phyloP scores from a whole-genome alignment of 2,329 filamentous ascomycete species.

The Fusarium nematophilum region DNA sequence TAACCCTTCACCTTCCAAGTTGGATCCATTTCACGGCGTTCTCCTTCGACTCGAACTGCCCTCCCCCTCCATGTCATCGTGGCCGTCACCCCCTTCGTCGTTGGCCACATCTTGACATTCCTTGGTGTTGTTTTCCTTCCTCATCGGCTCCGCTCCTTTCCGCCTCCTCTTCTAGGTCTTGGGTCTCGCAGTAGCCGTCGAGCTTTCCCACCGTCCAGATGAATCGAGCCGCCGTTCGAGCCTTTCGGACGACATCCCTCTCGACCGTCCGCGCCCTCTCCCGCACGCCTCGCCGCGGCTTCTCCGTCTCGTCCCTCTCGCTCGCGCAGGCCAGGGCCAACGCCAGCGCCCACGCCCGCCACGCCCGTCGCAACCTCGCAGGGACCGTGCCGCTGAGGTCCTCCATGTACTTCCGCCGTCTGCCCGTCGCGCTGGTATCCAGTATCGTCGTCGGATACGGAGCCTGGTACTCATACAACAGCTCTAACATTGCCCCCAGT shows the following conservation, averaged over 20 bases:
- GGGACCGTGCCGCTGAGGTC: conserved; percentile 65
- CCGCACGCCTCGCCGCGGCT: conserved; percentile 59
- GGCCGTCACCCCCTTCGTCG: conserved; percentile 14
- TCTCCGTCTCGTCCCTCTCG: conserved; percentile 62
- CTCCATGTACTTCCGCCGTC: conserved; percentile 80
- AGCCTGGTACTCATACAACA: conserved; percentile 78
- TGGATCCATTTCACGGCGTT: not conserved
- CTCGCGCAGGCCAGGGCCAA: conserved; percentile 68
- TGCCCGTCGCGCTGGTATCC: conserved; percentile 74
- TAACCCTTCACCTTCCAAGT: not conserved
- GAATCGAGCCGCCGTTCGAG: conserved; percentile 78
- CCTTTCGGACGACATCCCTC: conserved; percentile 75
- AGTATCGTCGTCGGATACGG: conserved; percentile 77
- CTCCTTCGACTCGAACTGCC: conserved; percentile 6
- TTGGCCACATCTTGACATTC: conserved; percentile 9
- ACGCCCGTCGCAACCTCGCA: conserved; percentile 48
- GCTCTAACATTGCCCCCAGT: conserved; percentile 47
- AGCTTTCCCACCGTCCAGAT: conserved; percentile 60
- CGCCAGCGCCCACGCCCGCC: conserved; percentile 55
- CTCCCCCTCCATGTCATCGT: conserved; percentile 20
- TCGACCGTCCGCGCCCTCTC: conserved; percentile 69
- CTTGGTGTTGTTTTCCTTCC: not conserved
- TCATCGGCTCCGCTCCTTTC: not conserved
- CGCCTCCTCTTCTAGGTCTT: not conserved
- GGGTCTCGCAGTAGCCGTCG: not conserved